Base-by-base conservation (phyloP, 2,329 filamentous ascomycete genomes). In the Penicillium palitans region DNA sequence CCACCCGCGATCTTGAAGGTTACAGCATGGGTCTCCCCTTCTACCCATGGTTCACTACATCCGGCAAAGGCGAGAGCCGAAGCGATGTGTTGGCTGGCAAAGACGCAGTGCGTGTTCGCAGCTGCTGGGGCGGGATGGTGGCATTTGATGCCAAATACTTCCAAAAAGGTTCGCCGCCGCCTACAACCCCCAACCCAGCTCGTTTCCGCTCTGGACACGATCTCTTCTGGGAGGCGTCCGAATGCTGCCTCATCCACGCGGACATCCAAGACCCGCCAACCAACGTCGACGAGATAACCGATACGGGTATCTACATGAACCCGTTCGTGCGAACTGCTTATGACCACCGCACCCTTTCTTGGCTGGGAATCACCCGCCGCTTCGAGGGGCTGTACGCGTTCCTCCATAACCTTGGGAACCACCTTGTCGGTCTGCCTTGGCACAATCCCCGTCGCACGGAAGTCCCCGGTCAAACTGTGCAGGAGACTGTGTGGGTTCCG, bases 71-170 rank as follows among this genome's bases (percentile, higher is more conserved):
- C 0, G 75, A 75, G n/a, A 86, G 82, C 39, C 80, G 88, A 45
- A 77, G 79, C 5, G 88, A 89, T 69, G 86, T 91, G 19, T 72
- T 90, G 2, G 77, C 76, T 0, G 83, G 85, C 55, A 78, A 71
- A 46, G 79, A 81, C 62, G 76, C 88, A 0, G 88, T 92, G 1
- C 82, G 85, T 9, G 89, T 91, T 1, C 84, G 83, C 66, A 87
- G 86, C 62, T 92, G 90, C 74, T 92, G 89, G 90, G 87, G 88
- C 52, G 90, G 90, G 24, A 91, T 91, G 84, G 87, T 80, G 25
- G 78, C 79, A 17, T 81, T 80, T 61, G 78, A 81, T 61, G 78
- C 78, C 10, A 71, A 66, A 37, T 79, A 76, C 50, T 79, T 81
- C 64, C 79, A 80, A 62, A 55, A 25, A 47, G 55, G 52, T 61